A percentile compares a stretch with the other conserved stretches of the same genome.
Evolutionary conservation across 2,329 filamentous ascomycete species (phyloP).

Genomic region (Microdochium nivale): DNA sequence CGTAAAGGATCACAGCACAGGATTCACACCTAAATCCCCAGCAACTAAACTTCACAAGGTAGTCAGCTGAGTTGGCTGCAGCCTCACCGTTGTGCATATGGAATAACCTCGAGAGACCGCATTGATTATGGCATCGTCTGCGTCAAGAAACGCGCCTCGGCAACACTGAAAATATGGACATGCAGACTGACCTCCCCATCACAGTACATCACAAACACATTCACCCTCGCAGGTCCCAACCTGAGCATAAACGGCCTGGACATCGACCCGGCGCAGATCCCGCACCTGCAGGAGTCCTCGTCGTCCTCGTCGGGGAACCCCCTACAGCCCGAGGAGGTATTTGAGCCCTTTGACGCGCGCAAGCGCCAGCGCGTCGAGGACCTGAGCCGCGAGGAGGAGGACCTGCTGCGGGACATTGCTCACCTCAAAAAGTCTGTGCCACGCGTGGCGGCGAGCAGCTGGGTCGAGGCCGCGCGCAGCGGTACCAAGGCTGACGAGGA

Average conservation of each 20-base stretch:
- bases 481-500: slow-evolving; percentile 39
- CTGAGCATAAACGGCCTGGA: slow-evolving; percentile 55
- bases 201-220: slow-evolving; percentile 55
- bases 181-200: neutral
- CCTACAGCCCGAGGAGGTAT: slow-evolving; percentile 29
- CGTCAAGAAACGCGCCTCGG: no score
- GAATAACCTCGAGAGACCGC: no score
- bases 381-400: slow-evolving; percentile 53
- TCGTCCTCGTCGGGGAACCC: slow-evolving; percentile 3
- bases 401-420: slow-evolving; percentile 55
- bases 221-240: slow-evolving; percentile 48
- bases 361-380: slow-evolving; percentile 51
- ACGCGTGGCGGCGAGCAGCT: slow-evolving; percentile 29
- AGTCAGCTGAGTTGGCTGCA: no score
- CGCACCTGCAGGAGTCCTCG: slow-evolving; percentile 6
- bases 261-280: slow-evolving; percentile 31
- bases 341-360: slow-evolving; percentile 53
- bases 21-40: no score
- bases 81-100: no score
- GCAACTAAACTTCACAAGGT: no score
- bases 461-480: slow-evolving; percentile 29
- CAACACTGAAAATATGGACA: no score
- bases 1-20: no score
- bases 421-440: slow-evolving; percentile 47
- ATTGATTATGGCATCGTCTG: no score